These are phyloP conservation scores for Colletotrichum tropicicola DNA, from an alignment of 2,329 filamentous ascomycete species.

Conservation along the genomic window DNA sequence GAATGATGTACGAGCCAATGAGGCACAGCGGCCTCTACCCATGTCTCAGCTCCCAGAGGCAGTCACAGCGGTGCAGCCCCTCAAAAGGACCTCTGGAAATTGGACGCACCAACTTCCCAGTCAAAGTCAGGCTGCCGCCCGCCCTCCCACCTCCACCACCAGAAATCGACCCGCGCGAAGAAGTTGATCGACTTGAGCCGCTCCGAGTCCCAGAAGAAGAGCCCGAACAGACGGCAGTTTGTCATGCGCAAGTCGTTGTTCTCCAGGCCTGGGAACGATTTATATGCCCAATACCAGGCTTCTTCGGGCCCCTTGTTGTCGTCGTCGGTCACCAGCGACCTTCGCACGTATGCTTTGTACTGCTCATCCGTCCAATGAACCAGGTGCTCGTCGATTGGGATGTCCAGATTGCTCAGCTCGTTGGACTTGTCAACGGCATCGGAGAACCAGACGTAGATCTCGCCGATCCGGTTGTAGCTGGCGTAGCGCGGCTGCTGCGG, in stretches of 20 bases:
- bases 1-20: too few species aligned
- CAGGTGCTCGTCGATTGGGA: not conserved
- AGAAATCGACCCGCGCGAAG: slow-evolving; percentile 15
- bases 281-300: slow-evolving; percentile 28
- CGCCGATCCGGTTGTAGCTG: slow-evolving; percentile 20
- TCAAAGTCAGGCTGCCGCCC: slow-evolving; percentile 24
- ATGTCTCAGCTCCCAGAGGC: not conserved
- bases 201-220: slow-evolving; percentile 25
- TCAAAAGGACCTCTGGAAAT: not conserved
- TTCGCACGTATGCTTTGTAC: slow-evolving; percentile 5
- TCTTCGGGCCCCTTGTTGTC: slow-evolving; percentile 19
- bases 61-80: not conserved
- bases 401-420: slow-evolving; percentile 11
- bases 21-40: too few species aligned
- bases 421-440: slow-evolving; percentile 12
- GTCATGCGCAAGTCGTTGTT: slow-evolving; percentile 22
- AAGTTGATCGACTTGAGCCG: slow-evolving; percentile 24
- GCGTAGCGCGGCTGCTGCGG: slow-evolving; percentile 19
- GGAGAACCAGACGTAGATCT: slow-evolving; percentile 25
- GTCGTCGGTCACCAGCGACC: slow-evolving; percentile 4
- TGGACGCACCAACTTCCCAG: slow-evolving; percentile 3
- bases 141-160: slow-evolving; percentile 26
- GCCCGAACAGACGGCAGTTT: slow-evolving; percentile 22
- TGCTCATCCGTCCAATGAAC: not conserved
- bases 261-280: not conserved